phyloP scores from a whole-genome alignment of 2,329 filamentous ascomycete genomes.

The Thermothelomyces thermophilus region DNA sequence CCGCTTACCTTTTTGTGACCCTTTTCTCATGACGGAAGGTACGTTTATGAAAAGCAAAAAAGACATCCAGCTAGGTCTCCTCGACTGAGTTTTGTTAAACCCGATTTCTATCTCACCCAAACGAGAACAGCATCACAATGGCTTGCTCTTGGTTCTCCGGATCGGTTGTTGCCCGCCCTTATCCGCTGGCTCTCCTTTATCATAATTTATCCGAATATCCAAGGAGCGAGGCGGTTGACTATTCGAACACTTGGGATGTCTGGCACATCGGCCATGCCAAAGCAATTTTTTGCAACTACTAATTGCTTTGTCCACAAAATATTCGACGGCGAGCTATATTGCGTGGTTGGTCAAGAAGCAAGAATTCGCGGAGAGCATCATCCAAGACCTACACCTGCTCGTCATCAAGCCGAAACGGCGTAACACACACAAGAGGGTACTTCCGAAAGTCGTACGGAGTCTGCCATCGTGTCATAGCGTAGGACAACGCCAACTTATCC shows the following conservation, averaged over 20 bases:
- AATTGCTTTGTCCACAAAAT: slow-evolving; percentile 10
- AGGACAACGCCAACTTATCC: slow-evolving; percentile 8
- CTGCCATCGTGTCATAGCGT: slow-evolving; percentile 5
- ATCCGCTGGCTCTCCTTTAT: too few relatives aligned
- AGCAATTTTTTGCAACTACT: slow-evolving; percentile 8
- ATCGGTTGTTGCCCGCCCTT: too few relatives aligned
- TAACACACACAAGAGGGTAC: slow-evolving; percentile 6
- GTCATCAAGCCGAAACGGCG: slow-evolving; percentile 1
- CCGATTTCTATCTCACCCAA: too few relatives aligned
- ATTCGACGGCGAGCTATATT: slow-evolving; percentile 6
- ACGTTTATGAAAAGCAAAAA: too few relatives aligned
- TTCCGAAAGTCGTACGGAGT: slow-evolving; percentile 7
- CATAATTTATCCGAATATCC: too few relatives aligned
- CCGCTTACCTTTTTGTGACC: too few relatives aligned
- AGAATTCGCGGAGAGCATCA: slow-evolving; percentile 6
- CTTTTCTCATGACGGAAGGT: too few relatives aligned
- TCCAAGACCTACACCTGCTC: not conserved
- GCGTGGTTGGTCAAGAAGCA: slow-evolving; percentile 4
- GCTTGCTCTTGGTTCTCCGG: too few relatives aligned
- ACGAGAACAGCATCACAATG: too few relatives aligned
- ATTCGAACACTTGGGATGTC: not conserved
- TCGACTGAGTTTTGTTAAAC: too few relatives aligned
- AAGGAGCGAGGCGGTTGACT: too few relatives aligned
- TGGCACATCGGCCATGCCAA: slow-evolving; percentile 12
- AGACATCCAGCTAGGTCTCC: too few relatives aligned